Conservation (phyloP, 257 asterid species). For the Solanum sejunctum region DNA sequence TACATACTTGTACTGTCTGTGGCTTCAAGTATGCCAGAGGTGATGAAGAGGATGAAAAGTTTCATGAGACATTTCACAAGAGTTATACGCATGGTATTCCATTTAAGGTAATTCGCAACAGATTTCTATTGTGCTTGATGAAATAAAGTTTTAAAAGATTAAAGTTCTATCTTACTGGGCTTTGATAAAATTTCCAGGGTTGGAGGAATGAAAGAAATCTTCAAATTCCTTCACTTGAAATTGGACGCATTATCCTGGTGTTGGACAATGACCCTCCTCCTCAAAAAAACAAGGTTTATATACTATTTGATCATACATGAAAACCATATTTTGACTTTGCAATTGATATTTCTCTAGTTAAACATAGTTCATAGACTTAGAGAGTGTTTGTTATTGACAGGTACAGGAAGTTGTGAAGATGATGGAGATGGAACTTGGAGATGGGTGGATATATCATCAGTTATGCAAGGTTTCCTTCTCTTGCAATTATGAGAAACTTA, state of each 20-base stretch:
- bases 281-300: constrained; percentile 49
- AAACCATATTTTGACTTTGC: background rate
- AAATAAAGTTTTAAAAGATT: background rate
- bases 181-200: constrained; percentile 29
- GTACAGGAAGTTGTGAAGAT: constrained; percentile 52
- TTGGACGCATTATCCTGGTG: constrained; percentile 49
- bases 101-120: constrained; percentile 36
- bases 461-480: constrained; percentile 45
- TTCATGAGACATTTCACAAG: constrained; percentile 65
- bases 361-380: background rate
- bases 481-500: background rate
- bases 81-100: constrained; percentile 61
- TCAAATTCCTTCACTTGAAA: constrained; percentile 17
- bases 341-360: background rate
- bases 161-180: background rate
- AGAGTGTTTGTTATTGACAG: constrained; percentile 13
- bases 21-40: constrained; percentile 63
- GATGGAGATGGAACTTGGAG: constrained; percentile 86
- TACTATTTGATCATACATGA: background rate
- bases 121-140: background rate
- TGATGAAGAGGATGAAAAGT: constrained; percentile 50
- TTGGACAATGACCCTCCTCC: constrained; percentile 49
- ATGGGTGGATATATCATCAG: constrained; percentile 58
- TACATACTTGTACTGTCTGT: constrained; percentile 48
- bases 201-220: constrained; percentile 55